These are phyloP conservation scores for Rhizopogon sp. DNA, from an alignment of 768 basidiomycete species.

Conservation along the genomic window DNA sequence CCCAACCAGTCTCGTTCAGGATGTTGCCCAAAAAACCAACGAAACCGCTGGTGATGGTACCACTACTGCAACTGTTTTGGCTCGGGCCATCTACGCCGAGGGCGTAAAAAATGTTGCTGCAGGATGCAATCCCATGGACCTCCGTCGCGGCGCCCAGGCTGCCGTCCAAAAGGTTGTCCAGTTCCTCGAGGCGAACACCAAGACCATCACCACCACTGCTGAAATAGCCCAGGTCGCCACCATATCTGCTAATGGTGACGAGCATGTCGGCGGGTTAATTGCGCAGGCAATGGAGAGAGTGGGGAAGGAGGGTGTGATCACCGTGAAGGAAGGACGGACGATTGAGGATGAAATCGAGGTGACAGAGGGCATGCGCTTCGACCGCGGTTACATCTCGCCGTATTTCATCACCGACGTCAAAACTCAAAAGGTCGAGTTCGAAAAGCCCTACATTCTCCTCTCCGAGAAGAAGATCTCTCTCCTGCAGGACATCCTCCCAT, in stretches of 20 bases:
- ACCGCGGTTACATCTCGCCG: conserved; percentile 96
- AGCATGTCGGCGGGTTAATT: conserved; percentile 89
- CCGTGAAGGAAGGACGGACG: conserved; percentile 97
- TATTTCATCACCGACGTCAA: conserved; percentile 99
- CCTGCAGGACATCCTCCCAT: conserved; percentile 91
- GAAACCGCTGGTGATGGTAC: conserved; percentile 97
- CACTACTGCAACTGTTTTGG: conserved; percentile 95
- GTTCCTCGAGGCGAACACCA: conserved; percentile 82
- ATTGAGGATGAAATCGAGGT: conserved; percentile 99
- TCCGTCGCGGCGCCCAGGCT: conserved; percentile 94
- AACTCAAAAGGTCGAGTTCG: conserved; percentile 91
- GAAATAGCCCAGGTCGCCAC: conserved; percentile 99
- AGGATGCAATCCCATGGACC: conserved; percentile 99
- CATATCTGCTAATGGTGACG: conserved; percentile 80
- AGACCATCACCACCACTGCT: conserved; percentile 92
- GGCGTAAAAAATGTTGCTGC: conserved; percentile 99
- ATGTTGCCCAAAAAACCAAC: conserved; percentile 95
- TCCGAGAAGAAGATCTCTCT: conserved; percentile 98
- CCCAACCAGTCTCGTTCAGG: conserved; percentile 73
- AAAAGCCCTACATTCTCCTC: conserved; percentile 91
- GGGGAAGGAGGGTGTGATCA: conserved; percentile 99
- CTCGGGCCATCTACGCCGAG: conserved; percentile 96
- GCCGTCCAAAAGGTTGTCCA: conserved; percentile 94
- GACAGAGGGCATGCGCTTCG: conserved; percentile 99
- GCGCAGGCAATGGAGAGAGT: conserved; percentile 99